Base-by-base conservation (phyloP, 2,329 filamentous ascomycete species). In the Aspergillus sp. region DNA sequence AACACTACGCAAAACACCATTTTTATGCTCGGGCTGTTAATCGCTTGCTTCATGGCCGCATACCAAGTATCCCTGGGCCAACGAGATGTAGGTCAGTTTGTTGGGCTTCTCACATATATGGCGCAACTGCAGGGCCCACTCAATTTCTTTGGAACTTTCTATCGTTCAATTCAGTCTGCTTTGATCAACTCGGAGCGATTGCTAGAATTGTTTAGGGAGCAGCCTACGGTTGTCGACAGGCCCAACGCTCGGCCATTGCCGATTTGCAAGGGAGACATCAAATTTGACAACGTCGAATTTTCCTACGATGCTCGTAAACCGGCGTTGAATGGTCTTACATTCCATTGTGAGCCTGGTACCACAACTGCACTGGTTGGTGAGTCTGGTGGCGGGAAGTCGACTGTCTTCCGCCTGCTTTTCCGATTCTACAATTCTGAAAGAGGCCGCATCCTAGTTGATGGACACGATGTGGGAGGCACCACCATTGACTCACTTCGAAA, bases 111-210 rank as follows among this genome's bases (percentile, higher is more conserved):
- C 63, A 89, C 88, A 4, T 93, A 93, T 71, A 86, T 93, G 73
- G 86, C 86, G 17, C 90, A 95, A 73, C 80, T 95, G 17, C 90
- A 93, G 71, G 86, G 86, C 0, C 90, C 90, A 1, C 80, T 93
- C 59, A 93, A 93, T 73, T 93, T 91, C 77, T 93, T 95, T 67
- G 95, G 93, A 56, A 95, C 92, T 0, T 98, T 98, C 73, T 99
- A 98, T 75, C 86, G 93, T 51, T 95, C 92, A 61, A 93, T 98
- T 6, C 95, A 98, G 75, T 95, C 93, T 66, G 90, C 93, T 53
- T 90, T 99, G 89, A 98, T 99, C 70, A 97, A 96, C 58, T 93
- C 93, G 4, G 95, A 99, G 80, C 88, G 95, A 17, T 88, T 99
- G 73, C 79, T 99, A 55, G 95, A 98, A 75, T 81, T 99, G 17